Base-by-base conservation (phyloP, 352 stramenopile genomes). In the Bremia lactucae region DNA sequence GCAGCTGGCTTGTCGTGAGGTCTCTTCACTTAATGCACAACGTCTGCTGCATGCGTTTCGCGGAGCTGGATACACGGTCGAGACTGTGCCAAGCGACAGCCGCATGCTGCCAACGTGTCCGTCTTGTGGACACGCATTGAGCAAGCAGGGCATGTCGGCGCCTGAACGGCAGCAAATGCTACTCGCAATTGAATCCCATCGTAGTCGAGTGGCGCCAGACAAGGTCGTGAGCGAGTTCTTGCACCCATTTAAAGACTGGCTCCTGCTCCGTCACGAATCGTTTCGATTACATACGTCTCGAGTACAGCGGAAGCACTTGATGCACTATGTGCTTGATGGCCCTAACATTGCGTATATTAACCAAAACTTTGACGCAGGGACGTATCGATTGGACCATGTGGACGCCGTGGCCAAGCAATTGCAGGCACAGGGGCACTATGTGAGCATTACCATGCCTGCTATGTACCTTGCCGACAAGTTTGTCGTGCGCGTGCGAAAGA, bases 271-370 rank as follows among this genome's bases (percentile, higher is more conserved):
- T 33, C 59, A 73, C n/a, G 48, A 67, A 31, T 46, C 24, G 6
- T 57, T 61, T 5, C 22, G 44, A 35, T 38, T 61, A 9, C 36
- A 59, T 42, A 69, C 64, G 10, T n/a, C n/a, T n/a, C n/a, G n/a
- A n/a, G n/a, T n/a, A n/a, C n/a, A n/a, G n/a, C n/a, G n/a, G n/a
- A n/a, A n/a, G n/a, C n/a, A n/a, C n/a, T n/a, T n/a, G n/a, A n/a
- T 83, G 21, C 78, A 90, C 46, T 90, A 75, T 34, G 81, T 98
- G 15, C 68, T 99, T 39, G 96, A 99, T 62, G 95, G 94, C 4
- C 95, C 96, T 0, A 99, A 99, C 62, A 88, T 98, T 35, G 96
- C 93, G 14, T 98, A 98, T 68, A 95, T 93, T 36, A 95, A 98
- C 70, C 76, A 97, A 62, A 98, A 98, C 55, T 98, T 96, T 71